Base-by-base conservation (phyloP, 2,329 filamentous ascomycete genomes). In the Xylariaceae sp. region DNA sequence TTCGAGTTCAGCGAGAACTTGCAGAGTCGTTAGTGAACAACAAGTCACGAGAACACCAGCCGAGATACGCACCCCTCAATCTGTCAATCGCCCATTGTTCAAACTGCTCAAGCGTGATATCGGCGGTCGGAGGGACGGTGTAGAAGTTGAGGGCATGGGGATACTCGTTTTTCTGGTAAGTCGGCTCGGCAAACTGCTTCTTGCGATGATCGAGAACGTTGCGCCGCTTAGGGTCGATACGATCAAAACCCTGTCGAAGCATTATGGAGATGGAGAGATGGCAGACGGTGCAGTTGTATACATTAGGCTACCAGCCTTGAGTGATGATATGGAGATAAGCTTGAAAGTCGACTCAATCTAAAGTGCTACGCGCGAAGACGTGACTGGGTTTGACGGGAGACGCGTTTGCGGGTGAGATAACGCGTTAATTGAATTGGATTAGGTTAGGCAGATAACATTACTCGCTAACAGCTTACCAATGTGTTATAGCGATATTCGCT, bases 21-120 rank as follows among this genome's bases (percentile, higher is more conserved):
- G 69, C 54, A 11, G 13, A 62, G 10, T 52, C 52, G 61, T 69
- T 18, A 73, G 68, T 39, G 48, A 5, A 55, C 4, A 30, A 5
- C 23, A 18, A 13, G 47, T 13, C 51, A 35, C 10, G 56, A 4
- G 34, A 13, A 47, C 5, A 23, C 5, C 9, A 10, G 23, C 6
- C 10, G 17, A 7, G 2, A 7, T 7, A 56, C 77, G 57, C 78
- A 91, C 91, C 84, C 76, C 91, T 88, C 65, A 99, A 75, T 59
- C 94, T 82, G 69, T 96, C 90, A 70, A 99, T 97, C 9, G 92
- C 94, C 94, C 94, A 99, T 82, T 96, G 92, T 73, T 99, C 94
- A 70, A 99, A 99, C 72, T 99, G 88, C 72, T 99, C 94, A 48
- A 99, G 85, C 0, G 91, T 96, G 67, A 99, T 94, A 71, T 99